phyloP scores from a whole-genome alignment of 352 stramenopile genomes.

The Aphanomyces invadans region DNA sequence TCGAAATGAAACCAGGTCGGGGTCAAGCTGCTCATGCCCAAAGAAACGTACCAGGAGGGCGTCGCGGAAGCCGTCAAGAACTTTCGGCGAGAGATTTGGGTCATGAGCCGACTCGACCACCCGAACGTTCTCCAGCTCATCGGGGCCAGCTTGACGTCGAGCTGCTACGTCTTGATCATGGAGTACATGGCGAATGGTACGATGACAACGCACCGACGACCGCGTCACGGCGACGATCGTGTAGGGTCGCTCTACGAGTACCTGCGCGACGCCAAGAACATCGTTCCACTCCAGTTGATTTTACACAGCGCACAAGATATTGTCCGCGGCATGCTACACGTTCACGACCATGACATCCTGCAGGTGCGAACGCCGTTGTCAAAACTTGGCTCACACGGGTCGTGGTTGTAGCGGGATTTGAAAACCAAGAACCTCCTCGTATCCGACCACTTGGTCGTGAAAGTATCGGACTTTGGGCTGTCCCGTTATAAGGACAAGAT shows the following conservation, averaged over 20 bases:
- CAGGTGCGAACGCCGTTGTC: too few relatives aligned
- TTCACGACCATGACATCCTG: constrained; percentile 46
- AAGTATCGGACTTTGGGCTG: constrained; percentile 70
- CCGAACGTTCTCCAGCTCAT: constrained; percentile 72
- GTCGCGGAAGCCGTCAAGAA: constrained; percentile 70
- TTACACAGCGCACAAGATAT: constrained; percentile 58
- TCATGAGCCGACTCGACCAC: constrained; percentile 62
- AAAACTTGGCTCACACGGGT: neutral
- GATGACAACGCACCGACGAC: too few relatives aligned
- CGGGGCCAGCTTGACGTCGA: constrained; percentile 61
- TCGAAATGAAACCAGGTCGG: constrained; percentile 29
- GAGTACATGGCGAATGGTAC: constrained; percentile 76
- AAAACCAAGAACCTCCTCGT: constrained; percentile 77
- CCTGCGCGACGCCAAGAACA: constrained; percentile 60
- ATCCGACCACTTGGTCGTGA: constrained; percentile 66
- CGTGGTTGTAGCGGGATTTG: constrained; percentile 40
- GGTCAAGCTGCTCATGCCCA: constrained; percentile 70
- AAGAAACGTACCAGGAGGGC: constrained; percentile 55
- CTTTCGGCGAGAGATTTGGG: constrained; percentile 73
- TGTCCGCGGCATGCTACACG: constrained; percentile 52
- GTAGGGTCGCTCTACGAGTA: constrained; percentile 66
- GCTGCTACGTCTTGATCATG: constrained; percentile 77
- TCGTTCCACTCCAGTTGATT: constrained; percentile 55
- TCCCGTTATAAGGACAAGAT: constrained; percentile 41
- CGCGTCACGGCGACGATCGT: too few relatives aligned